Evolutionary conservation across 768 basidiomycete species (phyloP), one percentile per base, ranked within the genome.

Genomic region (Phanerodontia chrysosporium): DNA sequence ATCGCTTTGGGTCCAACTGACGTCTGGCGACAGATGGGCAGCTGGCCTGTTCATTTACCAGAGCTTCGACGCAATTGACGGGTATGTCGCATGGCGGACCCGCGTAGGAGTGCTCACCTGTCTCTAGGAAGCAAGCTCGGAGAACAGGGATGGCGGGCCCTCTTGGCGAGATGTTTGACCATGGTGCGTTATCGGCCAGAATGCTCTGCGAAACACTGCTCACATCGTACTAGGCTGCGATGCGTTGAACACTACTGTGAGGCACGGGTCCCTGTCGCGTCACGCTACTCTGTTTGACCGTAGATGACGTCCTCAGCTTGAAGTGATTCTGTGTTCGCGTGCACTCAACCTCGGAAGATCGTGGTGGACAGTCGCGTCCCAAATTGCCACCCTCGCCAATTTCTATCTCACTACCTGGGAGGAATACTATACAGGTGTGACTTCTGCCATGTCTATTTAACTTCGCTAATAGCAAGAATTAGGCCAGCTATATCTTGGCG

Each of bases 121-220:
- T 45, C n/a, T 49, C 2, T 63, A 93, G 96, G 16, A 98, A 98
- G 72, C 97, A 99, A 73, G 97, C 97, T 22, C 78, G 97, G 62
- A 76, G 96, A 52, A 96, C 95, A 0, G 94, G 94, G 1, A 98
- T 97, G 92, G 90, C 94, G n/a, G 92, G 97, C 4, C 96, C 96
- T 25, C 75, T 98, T 30, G 97, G 97, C 18, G 92, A 99, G 72
- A 88, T 98, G 86, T 99, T 99, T 71, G 97, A 99, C 69, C 97
- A 98, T 73, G 96, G 95, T 88, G 65, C 51, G 78, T 66, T 39
- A 42, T 24, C 2, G 30, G 46, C 45, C 52, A 55, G 45, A 28
- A 14, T 51, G 16, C 30, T 27, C 53, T 6, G 6, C 25, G 55
- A 14, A 10, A 1, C 14, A 45, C 1, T 21, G n/a, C 57, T 51